These are phyloP conservation scores for Fusarium chaquense DNA, from an alignment of 2,329 filamentous ascomycete genomes.

Conservation along the genomic window DNA sequence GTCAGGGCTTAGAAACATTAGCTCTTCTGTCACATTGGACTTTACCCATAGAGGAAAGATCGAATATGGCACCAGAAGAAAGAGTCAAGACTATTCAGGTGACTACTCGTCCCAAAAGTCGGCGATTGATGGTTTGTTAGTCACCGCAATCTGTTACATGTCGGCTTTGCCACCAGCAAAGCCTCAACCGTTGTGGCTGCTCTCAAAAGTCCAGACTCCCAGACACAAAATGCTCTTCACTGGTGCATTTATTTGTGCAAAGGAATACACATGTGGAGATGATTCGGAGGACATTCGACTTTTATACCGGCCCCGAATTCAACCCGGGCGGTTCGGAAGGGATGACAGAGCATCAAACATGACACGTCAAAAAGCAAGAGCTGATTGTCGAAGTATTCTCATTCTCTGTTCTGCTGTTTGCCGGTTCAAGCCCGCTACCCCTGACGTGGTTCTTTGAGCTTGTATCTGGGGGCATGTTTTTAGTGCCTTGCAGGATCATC, in stretches of 20 bases:
- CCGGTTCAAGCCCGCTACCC: conserved; percentile 37
- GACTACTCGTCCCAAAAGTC: conserved; percentile 8
- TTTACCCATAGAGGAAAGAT: conserved; percentile 7
- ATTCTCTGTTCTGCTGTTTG: conserved; percentile 2
- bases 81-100: conserved; percentile 16
- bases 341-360: conserved; percentile 31
- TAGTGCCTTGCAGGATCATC: conserved; percentile 45
- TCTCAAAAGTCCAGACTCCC: conserved; percentile 14
- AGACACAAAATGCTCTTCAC: background rate
- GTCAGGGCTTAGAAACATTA: conserved; percentile 26
- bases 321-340: conserved; percentile 5
- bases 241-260: conserved; percentile 9
- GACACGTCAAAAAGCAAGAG: conserved; percentile 6
- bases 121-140: conserved; percentile 4
- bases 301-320: conserved; percentile 31
- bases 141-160: conserved; percentile 1
- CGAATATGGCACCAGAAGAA: background rate
- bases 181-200: conserved; percentile 40
- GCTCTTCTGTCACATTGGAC: conserved; percentile 10
- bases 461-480: conserved; percentile 24
- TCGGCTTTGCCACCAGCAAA: conserved; percentile 18
- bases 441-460: conserved; percentile 40
- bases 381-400: conserved; percentile 20
- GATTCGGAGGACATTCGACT: conserved; percentile 5
- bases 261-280: conserved; percentile 9